Evolutionary conservation across 176 grass and related monocot genomes (phyloP).

Genomic region (Zoysia pacifica): DNA sequence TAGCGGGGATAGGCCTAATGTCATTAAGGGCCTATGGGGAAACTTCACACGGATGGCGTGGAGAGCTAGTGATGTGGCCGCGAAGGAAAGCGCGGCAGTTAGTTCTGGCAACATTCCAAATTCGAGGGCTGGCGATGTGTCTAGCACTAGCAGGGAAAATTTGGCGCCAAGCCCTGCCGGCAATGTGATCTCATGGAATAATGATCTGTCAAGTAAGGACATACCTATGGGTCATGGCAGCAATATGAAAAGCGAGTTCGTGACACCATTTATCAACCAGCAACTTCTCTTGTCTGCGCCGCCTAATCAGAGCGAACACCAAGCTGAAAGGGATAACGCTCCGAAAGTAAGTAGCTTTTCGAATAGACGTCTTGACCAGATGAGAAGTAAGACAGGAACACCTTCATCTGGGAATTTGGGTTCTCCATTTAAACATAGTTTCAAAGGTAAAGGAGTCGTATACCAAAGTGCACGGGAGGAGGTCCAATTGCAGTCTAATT

Average conservation of each 20-base stretch:
- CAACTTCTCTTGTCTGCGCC: constrained; percentile 29
- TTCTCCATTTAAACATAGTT: constrained; percentile 49
- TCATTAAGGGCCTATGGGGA: constrained; percentile 71
- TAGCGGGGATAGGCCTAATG: constrained; percentile 48
- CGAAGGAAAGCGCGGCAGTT: constrained; percentile 23
- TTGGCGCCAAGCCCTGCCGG: not conserved
- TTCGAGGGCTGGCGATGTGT: constrained; percentile 36
- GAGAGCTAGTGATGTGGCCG: constrained; percentile 35
- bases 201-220: constrained; percentile 15
- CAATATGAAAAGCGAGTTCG: constrained; percentile 44
- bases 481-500: constrained; percentile 41
- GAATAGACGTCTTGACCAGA: constrained; percentile 48
- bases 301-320: constrained; percentile 41
- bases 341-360: constrained; percentile 43
- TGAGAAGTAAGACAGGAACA: constrained; percentile 48
- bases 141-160: constrained; percentile 13
- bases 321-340: constrained; percentile 41
- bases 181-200: constrained; percentile 13
- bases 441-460: constrained; percentile 77
- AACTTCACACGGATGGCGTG: constrained; percentile 72
- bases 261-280: constrained; percentile 42
- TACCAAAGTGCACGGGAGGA: constrained; percentile 46
- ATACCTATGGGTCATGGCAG: constrained; percentile 19
- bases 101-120: constrained; percentile 25
- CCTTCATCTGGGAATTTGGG: constrained; percentile 41